phyloP scores from a whole-genome alignment of 345 rosid genomes.

The Sapria himalayana region DNA sequence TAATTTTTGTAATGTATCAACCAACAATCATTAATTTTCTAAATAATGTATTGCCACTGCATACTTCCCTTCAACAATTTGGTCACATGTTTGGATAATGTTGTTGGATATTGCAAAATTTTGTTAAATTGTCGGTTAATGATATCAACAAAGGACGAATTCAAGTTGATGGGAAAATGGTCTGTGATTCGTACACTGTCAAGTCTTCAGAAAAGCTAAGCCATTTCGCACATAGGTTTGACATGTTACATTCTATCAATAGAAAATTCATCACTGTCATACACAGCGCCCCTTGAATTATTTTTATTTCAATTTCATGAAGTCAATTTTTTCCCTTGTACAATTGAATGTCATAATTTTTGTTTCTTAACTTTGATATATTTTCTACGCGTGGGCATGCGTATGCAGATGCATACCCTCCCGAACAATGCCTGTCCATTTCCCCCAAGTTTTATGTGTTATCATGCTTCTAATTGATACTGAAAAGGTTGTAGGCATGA shows the following conservation, averaged over 20 bases:
- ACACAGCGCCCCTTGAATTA: neutral
- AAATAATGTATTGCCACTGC: conserved; percentile 1
- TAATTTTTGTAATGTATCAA: no score
- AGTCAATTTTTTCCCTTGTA: neutral
- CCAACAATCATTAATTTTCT: no score
- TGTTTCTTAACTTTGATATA: no score
- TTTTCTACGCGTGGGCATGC: no score
- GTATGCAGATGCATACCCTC: no score
- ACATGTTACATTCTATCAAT: neutral
- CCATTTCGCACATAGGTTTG: conserved; percentile 73
- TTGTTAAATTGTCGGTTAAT: conserved; percentile 53
- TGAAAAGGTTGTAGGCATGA: conserved; percentile 60
- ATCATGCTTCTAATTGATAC: conserved; percentile 8
- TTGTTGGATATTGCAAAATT: conserved; percentile 5
- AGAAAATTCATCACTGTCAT: no score
- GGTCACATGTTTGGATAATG: neutral
- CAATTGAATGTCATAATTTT: no score
- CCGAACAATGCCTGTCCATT: no score
- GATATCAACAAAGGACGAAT: conserved; percentile 75
- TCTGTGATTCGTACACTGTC: conserved; percentile 55
- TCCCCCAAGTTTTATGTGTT: no score
- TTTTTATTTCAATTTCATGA: neutral
- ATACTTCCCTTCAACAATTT: neutral
- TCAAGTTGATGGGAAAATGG: conserved; percentile 59
- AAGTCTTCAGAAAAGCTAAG: conserved; percentile 67